Conservation (phyloP, 2,329 filamentous ascomycete genomes). For the Bisporella sp. region DNA sequence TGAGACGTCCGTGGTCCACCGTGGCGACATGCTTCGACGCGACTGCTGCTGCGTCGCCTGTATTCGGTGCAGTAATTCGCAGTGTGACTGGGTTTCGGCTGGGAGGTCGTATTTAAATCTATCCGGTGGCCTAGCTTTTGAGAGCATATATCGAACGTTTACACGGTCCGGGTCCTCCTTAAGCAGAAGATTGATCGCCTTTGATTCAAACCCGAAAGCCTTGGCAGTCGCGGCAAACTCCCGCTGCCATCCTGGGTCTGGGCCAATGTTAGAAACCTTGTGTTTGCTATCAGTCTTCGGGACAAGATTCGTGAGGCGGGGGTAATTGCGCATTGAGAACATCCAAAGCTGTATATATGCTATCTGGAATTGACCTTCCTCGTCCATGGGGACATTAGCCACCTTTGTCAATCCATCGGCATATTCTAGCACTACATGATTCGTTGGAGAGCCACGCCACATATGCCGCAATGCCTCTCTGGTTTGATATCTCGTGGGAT, state of each 20-base stretch:
- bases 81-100: conserved; percentile 1
- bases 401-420: not conserved
- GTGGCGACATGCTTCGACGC: not conserved
- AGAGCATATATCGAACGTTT: conserved; percentile 3
- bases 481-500: conserved; percentile 1
- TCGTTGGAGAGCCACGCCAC: conserved; percentile 1
- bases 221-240: conserved; percentile 2
- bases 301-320: conserved; percentile 1
- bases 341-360: conserved; percentile 5
- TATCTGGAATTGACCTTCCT: conserved; percentile 6
- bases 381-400: conserved; percentile 2
- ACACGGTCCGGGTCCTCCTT: not conserved
- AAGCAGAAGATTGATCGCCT: conserved; percentile 4
- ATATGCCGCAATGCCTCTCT: conserved; percentile 4
- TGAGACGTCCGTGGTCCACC: not conserved
- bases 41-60: conserved; percentile 2
- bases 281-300: conserved; percentile 4
- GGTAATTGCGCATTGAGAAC: conserved; percentile 2
- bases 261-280: conserved; percentile 4
- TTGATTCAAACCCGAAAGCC: conserved; percentile 5
- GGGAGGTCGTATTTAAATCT: conserved; percentile 4
- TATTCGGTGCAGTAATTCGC: conserved; percentile 3
- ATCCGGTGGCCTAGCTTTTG: conserved; percentile 2
- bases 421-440: conserved; percentile 3
- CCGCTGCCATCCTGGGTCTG: conserved; percentile 4